Percentiles rank a stretch among this genome's conserved stretches.
These are phyloP conservation scores for Hyaloscypha finlandica DNA, from an alignment of 495 filamentous ascomycete species.

Conservation along the genomic window DNA sequence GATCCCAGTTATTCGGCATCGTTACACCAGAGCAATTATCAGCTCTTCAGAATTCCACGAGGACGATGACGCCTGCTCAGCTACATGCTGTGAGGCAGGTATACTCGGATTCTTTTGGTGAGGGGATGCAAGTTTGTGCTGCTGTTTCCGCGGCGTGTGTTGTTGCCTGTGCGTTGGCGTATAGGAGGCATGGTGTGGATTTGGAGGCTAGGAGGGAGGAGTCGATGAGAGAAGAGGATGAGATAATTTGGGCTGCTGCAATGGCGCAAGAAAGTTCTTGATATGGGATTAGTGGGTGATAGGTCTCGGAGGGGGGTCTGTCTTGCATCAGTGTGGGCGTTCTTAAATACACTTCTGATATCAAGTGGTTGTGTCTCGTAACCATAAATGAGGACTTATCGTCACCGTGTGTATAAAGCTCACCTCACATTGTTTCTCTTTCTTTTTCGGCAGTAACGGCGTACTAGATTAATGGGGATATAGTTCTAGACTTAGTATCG, in stretches of 20 bases:
- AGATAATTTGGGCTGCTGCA: not conserved
- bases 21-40: slow-evolving; percentile 32
- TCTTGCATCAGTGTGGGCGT: too few relatives aligned
- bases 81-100: slow-evolving; percentile 19
- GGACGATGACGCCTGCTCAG: slow-evolving; percentile 13
- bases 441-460: too few relatives aligned
- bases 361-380: too few relatives aligned
- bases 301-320: not conserved
- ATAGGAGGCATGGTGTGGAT: slow-evolving; percentile 3
- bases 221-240: slow-evolving; percentile 5
- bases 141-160: slow-evolving; percentile 15
- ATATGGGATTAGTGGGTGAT: not conserved
- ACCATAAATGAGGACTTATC: too few relatives aligned
- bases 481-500: too few relatives aligned
- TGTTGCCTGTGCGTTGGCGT: slow-evolving; percentile 4
- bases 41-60: slow-evolving; percentile 23
- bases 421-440: too few relatives aligned
- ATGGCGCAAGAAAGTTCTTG: not conserved
- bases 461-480: too few relatives aligned
- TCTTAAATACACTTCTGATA: too few relatives aligned
- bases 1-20: slow-evolving; percentile 22
- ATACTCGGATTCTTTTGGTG: slow-evolving; percentile 29
- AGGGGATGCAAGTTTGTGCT: slow-evolving; percentile 27
- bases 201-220: slow-evolving; percentile 5
- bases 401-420: too few relatives aligned